Evolutionary conservation across 1,284 basidiomycete species (phyloP).

Genomic region (Termitomyces sp.): DNA sequence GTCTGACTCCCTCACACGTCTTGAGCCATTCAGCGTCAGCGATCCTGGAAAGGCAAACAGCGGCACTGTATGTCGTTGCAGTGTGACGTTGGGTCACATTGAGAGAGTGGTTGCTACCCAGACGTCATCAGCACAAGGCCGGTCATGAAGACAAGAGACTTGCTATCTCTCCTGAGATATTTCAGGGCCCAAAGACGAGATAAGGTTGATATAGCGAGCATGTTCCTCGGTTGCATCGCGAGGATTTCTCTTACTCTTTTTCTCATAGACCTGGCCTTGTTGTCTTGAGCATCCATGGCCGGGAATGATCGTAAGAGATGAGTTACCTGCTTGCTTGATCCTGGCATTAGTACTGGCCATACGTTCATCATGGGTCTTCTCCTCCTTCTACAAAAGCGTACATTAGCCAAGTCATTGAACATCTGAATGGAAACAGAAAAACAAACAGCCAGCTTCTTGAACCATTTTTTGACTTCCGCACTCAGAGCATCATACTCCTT

Average conservation of each 20-base stretch:
- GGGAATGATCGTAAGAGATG: neutral
- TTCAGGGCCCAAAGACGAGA: constrained; percentile 69
- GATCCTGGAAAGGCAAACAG: constrained; percentile 58
- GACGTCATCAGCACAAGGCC: constrained; percentile 7
- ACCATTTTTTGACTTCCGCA: constrained; percentile 74
- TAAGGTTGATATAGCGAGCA: constrained; percentile 67
- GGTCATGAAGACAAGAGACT: constrained; percentile 23
- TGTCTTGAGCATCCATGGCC: neutral
- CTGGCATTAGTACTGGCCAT: constrained; percentile 64
- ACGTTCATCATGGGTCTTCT: constrained; percentile 68
- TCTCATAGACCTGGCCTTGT: constrained; percentile 66
- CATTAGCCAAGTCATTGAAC: neutral
- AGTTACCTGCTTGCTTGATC: constrained; percentile 69
- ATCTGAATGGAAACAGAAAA: constrained; percentile 1
- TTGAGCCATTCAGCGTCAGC: constrained; percentile 75
- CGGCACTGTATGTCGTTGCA: constrained; percentile 53
- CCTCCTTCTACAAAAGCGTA: constrained; percentile 57
- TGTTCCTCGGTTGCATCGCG: constrained; percentile 71
- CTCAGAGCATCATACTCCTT: constrained; percentile 66
- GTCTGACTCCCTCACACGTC: constrained; percentile 64
- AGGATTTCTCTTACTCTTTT: constrained; percentile 69
- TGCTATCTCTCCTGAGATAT: constrained; percentile 76
- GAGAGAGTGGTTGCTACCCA: constrained; percentile 58
- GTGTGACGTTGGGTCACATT: constrained; percentile 59
- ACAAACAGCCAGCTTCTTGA: constrained; percentile 71